Conservation (phyloP, 805 yeast species). For the Pichia cabralensis region DNA sequence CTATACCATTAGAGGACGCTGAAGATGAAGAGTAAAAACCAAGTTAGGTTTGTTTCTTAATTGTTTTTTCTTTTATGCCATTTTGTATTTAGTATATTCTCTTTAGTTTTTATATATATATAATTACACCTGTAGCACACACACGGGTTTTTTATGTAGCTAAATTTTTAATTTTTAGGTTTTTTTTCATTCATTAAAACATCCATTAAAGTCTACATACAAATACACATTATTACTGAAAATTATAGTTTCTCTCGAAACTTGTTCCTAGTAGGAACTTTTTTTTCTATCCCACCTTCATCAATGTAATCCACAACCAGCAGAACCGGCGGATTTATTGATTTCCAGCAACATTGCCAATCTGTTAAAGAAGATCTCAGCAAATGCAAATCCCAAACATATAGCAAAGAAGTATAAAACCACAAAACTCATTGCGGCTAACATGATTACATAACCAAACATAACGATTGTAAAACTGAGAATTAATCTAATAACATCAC, state of each 20-base stretch:
- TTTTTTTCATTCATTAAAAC: no score
- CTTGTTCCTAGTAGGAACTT: no score
- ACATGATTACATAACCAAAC: slow-evolving; percentile 65
- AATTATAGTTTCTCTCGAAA: no score
- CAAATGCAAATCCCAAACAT: slow-evolving; percentile 57
- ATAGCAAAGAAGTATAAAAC: slow-evolving; percentile 65
- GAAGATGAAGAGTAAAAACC: slow-evolving; percentile 8
- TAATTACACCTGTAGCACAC: no score
- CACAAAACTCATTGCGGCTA: slow-evolving; percentile 67
- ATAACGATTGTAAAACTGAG: slow-evolving; percentile 53
- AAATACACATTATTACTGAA: no score
- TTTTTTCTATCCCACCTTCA: no score
- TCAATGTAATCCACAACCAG: slow-evolving; percentile 23
- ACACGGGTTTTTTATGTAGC: no score
- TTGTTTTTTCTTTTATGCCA: no score
- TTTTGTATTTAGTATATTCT: no score
- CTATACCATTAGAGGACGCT: slow-evolving; percentile 36
- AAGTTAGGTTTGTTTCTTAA: no score
- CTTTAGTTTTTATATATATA: no score
- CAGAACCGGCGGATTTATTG: slow-evolving; percentile 25
- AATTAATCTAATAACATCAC: slow-evolving; percentile 47
- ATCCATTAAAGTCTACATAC: no score
- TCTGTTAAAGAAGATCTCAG: slow-evolving; percentile 62
- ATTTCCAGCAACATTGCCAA: slow-evolving; percentile 32
- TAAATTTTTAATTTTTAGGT: background rate